These are phyloP conservation scores for Amanita rubescens DNA, from an alignment of 768 basidiomycete genomes.

Conservation along the genomic window DNA sequence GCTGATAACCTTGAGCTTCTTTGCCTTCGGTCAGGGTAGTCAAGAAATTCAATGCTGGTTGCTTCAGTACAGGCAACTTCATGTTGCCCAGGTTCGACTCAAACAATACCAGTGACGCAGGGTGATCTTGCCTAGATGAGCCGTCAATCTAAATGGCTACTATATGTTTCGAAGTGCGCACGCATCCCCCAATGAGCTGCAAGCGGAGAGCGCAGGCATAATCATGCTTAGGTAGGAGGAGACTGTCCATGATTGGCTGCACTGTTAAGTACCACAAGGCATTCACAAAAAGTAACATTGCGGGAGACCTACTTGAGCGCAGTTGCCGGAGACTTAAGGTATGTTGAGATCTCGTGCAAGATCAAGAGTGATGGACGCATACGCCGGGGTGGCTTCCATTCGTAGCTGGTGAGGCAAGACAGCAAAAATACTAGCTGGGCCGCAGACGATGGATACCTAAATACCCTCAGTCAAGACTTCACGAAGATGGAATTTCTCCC, in stretches of 20 bases:
- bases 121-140: neutral
- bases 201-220: slow-evolving; percentile 15
- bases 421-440: slow-evolving; percentile 48
- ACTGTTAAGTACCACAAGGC: neutral
- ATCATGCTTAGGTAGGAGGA: slow-evolving; percentile 19
- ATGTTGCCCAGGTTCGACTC: slow-evolving; percentile 42
- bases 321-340: slow-evolving; percentile 25
- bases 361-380: slow-evolving; percentile 19
- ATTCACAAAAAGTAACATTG: neutral
- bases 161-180: slow-evolving; percentile 3
- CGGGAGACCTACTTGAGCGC: neutral
- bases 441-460: slow-evolving; percentile 49
- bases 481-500: slow-evolving; percentile 1
- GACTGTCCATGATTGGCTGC: slow-evolving; percentile 14
- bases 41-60: slow-evolving; percentile 14
- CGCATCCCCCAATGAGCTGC: slow-evolving; percentile 12
- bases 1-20: slow-evolving; percentile 12
- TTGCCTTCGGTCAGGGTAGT: neutral
- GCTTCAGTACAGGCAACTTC: slow-evolving; percentile 36
- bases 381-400: neutral
- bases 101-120: slow-evolving; percentile 36
- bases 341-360: slow-evolving; percentile 52
- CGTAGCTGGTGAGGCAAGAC: neutral
- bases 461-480: neutral
- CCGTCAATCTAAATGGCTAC: neutral